Base-by-base conservation (phyloP, 2,329 filamentous ascomycete species). In the Ophiosphaerella korrae region DNA sequence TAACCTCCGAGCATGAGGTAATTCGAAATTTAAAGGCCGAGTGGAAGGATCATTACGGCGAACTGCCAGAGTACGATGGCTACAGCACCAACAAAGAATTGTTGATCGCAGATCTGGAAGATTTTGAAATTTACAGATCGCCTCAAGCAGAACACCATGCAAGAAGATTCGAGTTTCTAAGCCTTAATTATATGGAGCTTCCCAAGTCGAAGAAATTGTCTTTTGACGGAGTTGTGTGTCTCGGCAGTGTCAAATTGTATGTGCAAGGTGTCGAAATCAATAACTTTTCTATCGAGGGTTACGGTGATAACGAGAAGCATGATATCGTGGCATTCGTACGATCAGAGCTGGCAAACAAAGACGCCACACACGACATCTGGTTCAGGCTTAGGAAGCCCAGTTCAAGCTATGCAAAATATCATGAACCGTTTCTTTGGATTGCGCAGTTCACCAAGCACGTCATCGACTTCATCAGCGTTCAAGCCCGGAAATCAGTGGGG, bases 361-460 rank as follows among this genome's bases (percentile, higher is more conserved):
- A 66, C 9, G 1, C 2, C 0, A 23, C 64, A 13, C 53, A 67
- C 12, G 68, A 77, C 9, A 68, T 90, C 0, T 93, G 86, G 76
- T 94, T 92, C 64, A 78, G 78, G 8, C 70, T 95, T 1, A 62
- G 62, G 1, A 56, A 50, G 1, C 87, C 90, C 0, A 77, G 84
- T 0, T 24, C 55, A 0, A 84, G 86, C 33, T 95, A 94, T 62
- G 55, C 53, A 9, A 74, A 84, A 2, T 92, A 87, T 60, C 82
- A 86, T 51, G 42, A 73, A 0, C 79, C 83, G 0, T 93, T 91
- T 53, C 52, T 86, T 0, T 94, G 89, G 89, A 71, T 92, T 1
- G 87, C 84, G 0, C 80, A 88, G 45, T 75, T 94, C 0, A 79
- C 82, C 0, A 93, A 92, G 64, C 85, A 91, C 60, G 80, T 88